Base-by-base conservation (phyloP, 1,284 basidiomycete species). In the Heterobasidion annosum region DNA sequence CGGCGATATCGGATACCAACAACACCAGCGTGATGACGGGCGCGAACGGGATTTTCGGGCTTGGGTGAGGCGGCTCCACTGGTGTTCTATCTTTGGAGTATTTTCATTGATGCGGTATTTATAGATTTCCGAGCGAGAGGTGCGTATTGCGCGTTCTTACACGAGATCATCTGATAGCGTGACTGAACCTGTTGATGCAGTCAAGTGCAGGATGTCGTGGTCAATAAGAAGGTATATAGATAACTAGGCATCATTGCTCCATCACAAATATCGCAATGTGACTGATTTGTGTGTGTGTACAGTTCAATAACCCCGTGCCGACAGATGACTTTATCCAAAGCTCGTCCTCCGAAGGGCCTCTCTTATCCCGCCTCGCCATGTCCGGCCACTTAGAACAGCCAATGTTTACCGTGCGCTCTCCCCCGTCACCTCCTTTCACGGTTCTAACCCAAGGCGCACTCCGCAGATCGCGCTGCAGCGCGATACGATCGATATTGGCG, bases 151-250 rank as follows among this genome's bases (percentile, higher is more conserved):
- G 15, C n/a, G 2, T 51, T 18, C 7, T 44, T 33, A 50, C 16
- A 8, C 34, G 18, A 7, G 5, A 40, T 0, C 37, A 3, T 40
- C n/a, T 10, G 3, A n/a, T 40, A n/a, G 37, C 3, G 37, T 40
- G n/a, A 49, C 3, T 34, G 13, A 5, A 35, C 50, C 48, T 52
- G 34, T 34, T 50, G 19, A 51, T 48, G 63, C 61, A 71, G 74
- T 62, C 59, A 70, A 63, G 63, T 78, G 47, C 74, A 75, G 63
- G 64, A 66, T 52, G 58, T 67, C 56, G 56, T 73, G 50, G 67
- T 73, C 51, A 65, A 65, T 33, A 58, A 64, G 8, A 57, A 70
- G 63, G 70, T 71, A 42, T 34, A 12, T 9, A 13, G 16, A n/a
- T 52, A 25, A 25, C 3, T 25, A 25, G 3, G 1, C 25, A 25